These are phyloP conservation scores for Typha latifolia DNA, from an alignment of 176 grass and related monocot species.

Conservation along the genomic window DNA sequence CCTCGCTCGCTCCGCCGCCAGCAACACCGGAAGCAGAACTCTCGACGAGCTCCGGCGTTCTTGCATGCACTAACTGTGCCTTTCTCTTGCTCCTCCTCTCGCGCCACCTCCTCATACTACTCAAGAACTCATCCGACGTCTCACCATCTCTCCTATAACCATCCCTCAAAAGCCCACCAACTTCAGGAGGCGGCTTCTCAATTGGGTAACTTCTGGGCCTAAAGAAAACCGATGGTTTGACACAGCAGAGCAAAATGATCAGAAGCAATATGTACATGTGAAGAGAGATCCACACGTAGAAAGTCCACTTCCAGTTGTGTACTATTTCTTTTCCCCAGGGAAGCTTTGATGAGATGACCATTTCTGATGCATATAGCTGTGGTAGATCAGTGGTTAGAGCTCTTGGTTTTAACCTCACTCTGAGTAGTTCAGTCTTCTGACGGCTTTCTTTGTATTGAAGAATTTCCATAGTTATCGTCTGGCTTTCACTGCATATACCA, in stretches of 20 bases:
- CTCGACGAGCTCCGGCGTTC: conserved; percentile 11
- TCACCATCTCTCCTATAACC: conserved; percentile 5
- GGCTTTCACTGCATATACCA: conserved; percentile 23
- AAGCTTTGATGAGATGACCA: conserved; percentile 26
- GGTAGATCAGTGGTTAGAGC: conserved; percentile 30
- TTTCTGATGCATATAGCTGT: conserved; percentile 27
- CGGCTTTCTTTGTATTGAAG: conserved; percentile 22
- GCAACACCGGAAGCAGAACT: conserved; percentile 9
- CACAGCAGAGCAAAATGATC: conserved; percentile 22
- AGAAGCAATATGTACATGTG: conserved; percentile 27
- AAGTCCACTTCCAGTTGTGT: conserved; percentile 30
- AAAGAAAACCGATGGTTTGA: conserved; percentile 20
- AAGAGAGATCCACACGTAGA: conserved; percentile 34
- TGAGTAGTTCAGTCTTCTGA: conserved; percentile 12
- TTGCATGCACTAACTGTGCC: not conserved
- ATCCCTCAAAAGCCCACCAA: not conserved
- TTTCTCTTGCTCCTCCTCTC: conserved; percentile 31
- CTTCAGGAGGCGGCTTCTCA: not conserved
- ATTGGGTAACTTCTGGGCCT: not conserved
- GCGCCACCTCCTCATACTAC: conserved; percentile 20
- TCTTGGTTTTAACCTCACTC: conserved; percentile 32
- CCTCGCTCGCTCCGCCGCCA: not conserved
- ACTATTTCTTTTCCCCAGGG: conserved; percentile 29
- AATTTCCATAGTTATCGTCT: conserved; percentile 23
- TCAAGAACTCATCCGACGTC: conserved; percentile 13